phyloP scores from a whole-genome alignment of 108 stramenopile genomes.

The Nitzschia putrida region DNA sequence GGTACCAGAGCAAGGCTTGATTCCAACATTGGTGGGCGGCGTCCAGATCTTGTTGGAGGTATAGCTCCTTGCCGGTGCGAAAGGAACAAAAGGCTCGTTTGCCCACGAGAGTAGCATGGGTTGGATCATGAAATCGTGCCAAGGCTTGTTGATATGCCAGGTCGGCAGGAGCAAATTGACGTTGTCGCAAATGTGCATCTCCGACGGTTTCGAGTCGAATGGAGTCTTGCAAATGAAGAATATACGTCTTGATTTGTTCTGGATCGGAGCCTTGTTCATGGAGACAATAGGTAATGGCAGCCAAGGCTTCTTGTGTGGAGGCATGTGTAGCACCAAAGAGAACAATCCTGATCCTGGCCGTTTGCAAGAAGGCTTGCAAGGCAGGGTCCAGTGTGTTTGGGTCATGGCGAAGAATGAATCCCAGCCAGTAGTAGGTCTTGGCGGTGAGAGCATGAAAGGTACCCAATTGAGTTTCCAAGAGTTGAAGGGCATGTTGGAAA shows the following conservation, averaged over 20 bases:
- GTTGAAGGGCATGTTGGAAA: conserved; percentile 19
- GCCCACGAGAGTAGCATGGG: conserved; percentile 13
- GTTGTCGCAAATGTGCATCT: conserved; percentile 17
- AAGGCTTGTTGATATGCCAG: conserved; percentile 14
- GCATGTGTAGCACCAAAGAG: conserved; percentile 9
- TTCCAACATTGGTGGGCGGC: not conserved
- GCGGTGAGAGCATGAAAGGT: conserved; percentile 23
- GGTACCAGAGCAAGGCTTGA: conserved; percentile 9
- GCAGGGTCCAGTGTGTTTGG: not conserved
- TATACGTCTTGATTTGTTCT: not conserved
- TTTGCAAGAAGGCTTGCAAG: conserved; percentile 19
- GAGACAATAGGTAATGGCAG: conserved; percentile 12
- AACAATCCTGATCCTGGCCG: conserved; percentile 15
- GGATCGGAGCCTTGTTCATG: not conserved
- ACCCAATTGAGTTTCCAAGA: conserved; percentile 17
- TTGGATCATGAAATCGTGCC: conserved; percentile 12
- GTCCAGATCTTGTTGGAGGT: not conserved
- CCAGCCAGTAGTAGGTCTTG: conserved; percentile 36
- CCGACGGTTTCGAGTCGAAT: conserved; percentile 25
- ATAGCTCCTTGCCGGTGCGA: not conserved
- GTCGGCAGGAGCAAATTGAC: not conserved
- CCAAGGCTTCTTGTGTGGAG: conserved; percentile 13
- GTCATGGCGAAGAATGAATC: conserved; percentile 26
- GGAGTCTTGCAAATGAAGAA: conserved; percentile 8
- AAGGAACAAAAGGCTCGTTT: conserved; percentile 26